Base-by-base conservation (phyloP, 2,329 filamentous ascomycete species). In the Fusarium coffeatum region DNA sequence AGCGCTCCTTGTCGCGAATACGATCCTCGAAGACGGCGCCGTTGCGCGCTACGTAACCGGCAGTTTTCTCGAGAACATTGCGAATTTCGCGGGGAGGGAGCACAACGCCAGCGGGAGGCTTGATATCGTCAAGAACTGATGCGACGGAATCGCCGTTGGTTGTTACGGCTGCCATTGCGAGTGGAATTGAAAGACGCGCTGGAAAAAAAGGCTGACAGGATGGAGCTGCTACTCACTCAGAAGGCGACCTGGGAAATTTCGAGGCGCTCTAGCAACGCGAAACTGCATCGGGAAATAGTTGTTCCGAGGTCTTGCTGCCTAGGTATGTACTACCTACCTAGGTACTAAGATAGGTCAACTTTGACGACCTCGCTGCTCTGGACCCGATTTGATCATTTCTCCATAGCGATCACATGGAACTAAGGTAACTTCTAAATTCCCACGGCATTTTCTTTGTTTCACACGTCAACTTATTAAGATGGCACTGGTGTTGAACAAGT, bases 11-110 rank as follows among this genome's bases (percentile, higher is more conserved):
- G 72, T 94, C 90, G 76, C 93, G 90, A 72, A 99, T 92, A 73
- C 92, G 90, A 74, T 94, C 91, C 82, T 97, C 92, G 76, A 97
- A 94, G 10, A 89, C 84, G 43, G 85, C 78, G 23, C 89, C 89
- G 74, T 90, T 90, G 68, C 89, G 83, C 71, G 90, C 90, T 62
- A 98, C 93, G 78, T 97, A 98, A 48, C 94, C 94, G 55, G 96
- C 95, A 15, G 95, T 97, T 83, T 97, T 98, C 80, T 98, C 94
- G 76, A 99, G 90, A 72, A 95, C 81, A 78, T 85, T 84, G 84
- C 94, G 90, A 76, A 98, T 94, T 77, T 94, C 92, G 78, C 90
- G 95, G 13, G 96, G 96, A 23, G 96, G 96, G 57, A 98, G 87
- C 59, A 98, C 92, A 69, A 97, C 87, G 68, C 94, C 93, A 62